Conservation (phyloP, 768 basidiomycete genomes). For the Tulasnella sp. region DNA sequence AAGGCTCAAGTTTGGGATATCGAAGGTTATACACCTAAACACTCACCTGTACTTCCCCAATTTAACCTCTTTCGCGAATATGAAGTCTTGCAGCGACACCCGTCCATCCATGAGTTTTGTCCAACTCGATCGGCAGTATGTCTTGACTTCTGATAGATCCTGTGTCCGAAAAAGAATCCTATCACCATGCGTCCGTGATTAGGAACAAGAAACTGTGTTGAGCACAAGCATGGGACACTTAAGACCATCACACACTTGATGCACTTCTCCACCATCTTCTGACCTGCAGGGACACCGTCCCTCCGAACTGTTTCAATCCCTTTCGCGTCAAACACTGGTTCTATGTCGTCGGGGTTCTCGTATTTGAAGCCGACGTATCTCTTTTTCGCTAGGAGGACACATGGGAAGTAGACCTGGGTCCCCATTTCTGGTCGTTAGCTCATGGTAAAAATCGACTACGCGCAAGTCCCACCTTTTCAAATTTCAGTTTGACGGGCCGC, state of each 20-base stretch:
- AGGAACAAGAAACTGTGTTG: conserved; percentile 7
- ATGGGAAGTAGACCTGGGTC: conserved; percentile 83
- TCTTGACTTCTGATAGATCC: conserved; percentile 81
- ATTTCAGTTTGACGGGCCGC: conserved; percentile 87
- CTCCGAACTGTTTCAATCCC: conserved; percentile 94
- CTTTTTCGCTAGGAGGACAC: conserved; percentile 95
- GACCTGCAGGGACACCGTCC: conserved; percentile 82
- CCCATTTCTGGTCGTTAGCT: too few relatives aligned
- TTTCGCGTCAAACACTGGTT: conserved; percentile 86
- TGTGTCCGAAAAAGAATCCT: conserved; percentile 87
- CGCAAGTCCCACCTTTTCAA: conserved; percentile 65
- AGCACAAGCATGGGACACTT: neutral
- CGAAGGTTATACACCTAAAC: neutral
- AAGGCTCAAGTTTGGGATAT: neutral
- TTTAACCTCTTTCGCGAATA: conserved; percentile 86
- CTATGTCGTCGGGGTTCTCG: conserved; percentile 65
- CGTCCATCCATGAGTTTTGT: conserved; percentile 68
- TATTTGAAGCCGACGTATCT: conserved; percentile 97
- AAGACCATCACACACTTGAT: conserved; percentile 69
- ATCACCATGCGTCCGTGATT: neutral
- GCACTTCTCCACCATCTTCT: conserved; percentile 84
- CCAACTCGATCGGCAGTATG: conserved; percentile 79
- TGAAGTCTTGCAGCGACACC: conserved; percentile 82
- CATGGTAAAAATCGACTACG: neutral
- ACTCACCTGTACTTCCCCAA: conserved; percentile 85